Evolutionary conservation across 306 rosid genomes (phyloP).

Genomic region (Vigna trinervia): DNA sequence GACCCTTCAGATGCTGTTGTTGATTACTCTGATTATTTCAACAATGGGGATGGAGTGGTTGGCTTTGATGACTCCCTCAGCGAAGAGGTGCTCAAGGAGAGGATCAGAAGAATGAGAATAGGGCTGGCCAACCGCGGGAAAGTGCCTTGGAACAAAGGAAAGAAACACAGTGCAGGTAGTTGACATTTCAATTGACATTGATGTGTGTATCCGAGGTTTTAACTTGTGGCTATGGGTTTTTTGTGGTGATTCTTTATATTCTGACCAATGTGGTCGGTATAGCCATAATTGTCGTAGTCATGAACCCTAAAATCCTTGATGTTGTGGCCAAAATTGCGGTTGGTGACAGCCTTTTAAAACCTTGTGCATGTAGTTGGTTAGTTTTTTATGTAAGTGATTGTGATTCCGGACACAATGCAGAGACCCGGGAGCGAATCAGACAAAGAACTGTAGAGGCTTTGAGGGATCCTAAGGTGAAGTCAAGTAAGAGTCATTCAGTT

Average conservation of each 20-base stretch:
- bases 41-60: conserved; percentile 32
- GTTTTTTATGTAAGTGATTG: conserved; percentile 32
- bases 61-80: conserved; percentile 36
- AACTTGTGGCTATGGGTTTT: not conserved
- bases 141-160: conserved; percentile 98
- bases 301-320: not conserved
- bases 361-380: conserved; percentile 13
- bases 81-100: conserved; percentile 58
- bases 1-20: conserved; percentile 39
- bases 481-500: conserved; percentile 64
- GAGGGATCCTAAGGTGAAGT: conserved; percentile 94
- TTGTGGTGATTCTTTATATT: not conserved
- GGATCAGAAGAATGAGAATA: conserved; percentile 70
- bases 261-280: not conserved
- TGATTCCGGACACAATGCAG: conserved; percentile 50
- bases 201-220: not conserved
- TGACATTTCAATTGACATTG: not conserved
- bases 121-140: conserved; percentile 88
- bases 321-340: not conserved
- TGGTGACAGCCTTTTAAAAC: not conserved
- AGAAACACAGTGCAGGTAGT: conserved; percentile 77
- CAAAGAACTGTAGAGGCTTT: conserved; percentile 79
- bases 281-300: not conserved
- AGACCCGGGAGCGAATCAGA: conserved; percentile 76
- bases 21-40: conserved; percentile 41